phyloP scores from a whole-genome alignment of 2,329 filamentous ascomycete species.

The Aspergillus flavus region DNA sequence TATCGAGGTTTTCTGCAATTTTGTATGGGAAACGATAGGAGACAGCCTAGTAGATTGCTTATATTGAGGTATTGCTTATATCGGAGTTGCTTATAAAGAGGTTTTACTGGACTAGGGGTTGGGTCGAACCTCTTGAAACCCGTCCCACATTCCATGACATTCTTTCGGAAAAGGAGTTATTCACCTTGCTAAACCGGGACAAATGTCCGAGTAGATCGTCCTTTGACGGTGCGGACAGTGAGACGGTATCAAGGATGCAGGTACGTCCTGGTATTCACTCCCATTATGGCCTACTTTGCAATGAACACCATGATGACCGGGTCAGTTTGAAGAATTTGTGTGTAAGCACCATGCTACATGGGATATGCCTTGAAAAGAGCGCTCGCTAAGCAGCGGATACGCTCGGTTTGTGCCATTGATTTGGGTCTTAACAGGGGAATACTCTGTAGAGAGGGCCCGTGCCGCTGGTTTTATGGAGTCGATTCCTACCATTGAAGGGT shows the following conservation, averaged over 20 bases:
- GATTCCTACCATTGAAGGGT: constrained; percentile 24
- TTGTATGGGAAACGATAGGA: too few relatives aligned
- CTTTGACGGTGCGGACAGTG: constrained; percentile 30
- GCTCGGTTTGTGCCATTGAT: constrained; percentile 21
- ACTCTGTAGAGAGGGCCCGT: constrained; percentile 19
- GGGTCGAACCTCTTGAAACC: too few relatives aligned
- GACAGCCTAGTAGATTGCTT: too few relatives aligned
- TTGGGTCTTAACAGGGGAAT: constrained; percentile 27
- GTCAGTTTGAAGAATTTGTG: constrained; percentile 19
- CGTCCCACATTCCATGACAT: constrained; percentile 27
- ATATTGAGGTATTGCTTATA: too few relatives aligned
- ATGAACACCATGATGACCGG: constrained; percentile 14
- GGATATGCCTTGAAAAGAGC: constrained; percentile 21
- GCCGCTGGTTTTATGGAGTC: constrained; percentile 24
- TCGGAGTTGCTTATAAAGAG: too few relatives aligned
- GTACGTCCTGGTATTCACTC: constrained; percentile 29
- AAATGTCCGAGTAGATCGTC: constrained; percentile 18
- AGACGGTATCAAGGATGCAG: constrained; percentile 24
- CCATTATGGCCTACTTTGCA: constrained; percentile 30
- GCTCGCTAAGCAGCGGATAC: constrained; percentile 17
- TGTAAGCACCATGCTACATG: constrained; percentile 14
- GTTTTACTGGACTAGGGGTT: too few relatives aligned
- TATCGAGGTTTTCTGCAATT: too few relatives aligned
- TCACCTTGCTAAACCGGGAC: constrained; percentile 26
- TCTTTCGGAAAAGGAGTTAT: constrained; percentile 27